These are phyloP conservation scores for Onygenales sp. DNA, from an alignment of 2,329 filamentous ascomycete genomes.

Conservation along the genomic window DNA sequence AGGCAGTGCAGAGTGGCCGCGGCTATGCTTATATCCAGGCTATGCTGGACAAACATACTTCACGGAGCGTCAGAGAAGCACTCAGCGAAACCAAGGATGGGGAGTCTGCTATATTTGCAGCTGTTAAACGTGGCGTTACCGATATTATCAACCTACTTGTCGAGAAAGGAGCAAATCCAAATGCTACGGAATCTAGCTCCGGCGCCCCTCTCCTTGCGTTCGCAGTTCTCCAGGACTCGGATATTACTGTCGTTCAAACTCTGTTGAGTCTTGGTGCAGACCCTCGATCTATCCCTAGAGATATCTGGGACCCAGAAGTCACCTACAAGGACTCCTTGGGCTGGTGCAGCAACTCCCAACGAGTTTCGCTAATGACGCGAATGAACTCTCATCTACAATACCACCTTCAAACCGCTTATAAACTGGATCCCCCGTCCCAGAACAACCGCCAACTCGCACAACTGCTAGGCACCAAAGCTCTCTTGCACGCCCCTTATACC, in stretches of 20 bases:
- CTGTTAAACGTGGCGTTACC: constrained; percentile 3
- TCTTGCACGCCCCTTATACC: background rate
- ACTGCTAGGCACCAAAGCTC: background rate
- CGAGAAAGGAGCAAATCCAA: constrained; percentile 10
- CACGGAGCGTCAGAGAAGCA: background rate
- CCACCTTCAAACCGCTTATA: constrained; percentile 4
- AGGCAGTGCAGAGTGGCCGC: constrained; percentile 4
- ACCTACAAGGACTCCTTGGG: background rate
- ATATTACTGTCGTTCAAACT: constrained; percentile 2
- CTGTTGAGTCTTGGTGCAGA: constrained; percentile 9
- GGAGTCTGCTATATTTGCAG: constrained; percentile 6
- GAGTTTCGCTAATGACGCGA: background rate
- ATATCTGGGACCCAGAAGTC: constrained; percentile 2
- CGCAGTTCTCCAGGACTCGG: constrained; percentile 7
- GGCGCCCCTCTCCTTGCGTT: constrained; percentile 7
- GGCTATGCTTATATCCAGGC: constrained; percentile 4
- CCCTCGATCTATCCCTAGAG: constrained; percentile 7
- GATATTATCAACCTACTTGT: constrained; percentile 9
- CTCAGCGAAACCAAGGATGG: constrained; percentile 4
- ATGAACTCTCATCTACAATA: constrained; percentile 5
- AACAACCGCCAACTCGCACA: background rate
- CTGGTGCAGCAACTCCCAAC: background rate
- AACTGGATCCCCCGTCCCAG: background rate
- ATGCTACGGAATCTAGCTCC: constrained; percentile 5
- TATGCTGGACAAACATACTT: constrained; percentile 1